Base-by-base conservation (phyloP, 2,329 filamentous ascomycete species). In the Pseudocercospora macadamiae region DNA sequence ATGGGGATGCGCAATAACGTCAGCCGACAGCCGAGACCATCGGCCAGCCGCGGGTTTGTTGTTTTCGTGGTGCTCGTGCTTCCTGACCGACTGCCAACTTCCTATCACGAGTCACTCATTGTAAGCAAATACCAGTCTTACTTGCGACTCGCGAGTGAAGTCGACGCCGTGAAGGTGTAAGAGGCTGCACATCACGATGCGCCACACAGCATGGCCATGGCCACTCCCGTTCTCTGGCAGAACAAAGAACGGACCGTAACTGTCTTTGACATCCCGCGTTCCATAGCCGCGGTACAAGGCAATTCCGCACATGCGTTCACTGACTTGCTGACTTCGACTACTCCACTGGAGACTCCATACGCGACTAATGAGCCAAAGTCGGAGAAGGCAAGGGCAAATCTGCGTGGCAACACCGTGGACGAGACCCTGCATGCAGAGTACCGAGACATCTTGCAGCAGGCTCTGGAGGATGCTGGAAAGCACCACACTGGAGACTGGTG, bases 251-350 rank as follows among this genome's bases (percentile, higher is more conserved):
- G 74, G 49, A 78, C 81, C 45, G 73, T 87, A 54, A 77, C 84
- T 19, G 71, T 91, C 23, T 72, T 92, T 52, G 89, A 93, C 68
- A 83, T 91, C 45, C 89, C 89, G 21, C 77, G 79, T 16, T 90
- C 89, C 1, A 83, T 92, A 36, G 86, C 89, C 64, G 79, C 84
- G 60, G 85, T 84, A 16, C 89, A 92, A 73, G 79, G 80, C 30
- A 75, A 76, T 10, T 70, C 75, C 5, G 74, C 73, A 26, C 66
- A 77, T 30, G 59, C 65, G 19, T 71, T 75, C 71, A 57, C 67
- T 68, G 62, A 80, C 78, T 57, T 74, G 72, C 67, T 78, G 68
- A 60, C 80, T 21, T 86, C 84, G 6, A 76, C 72, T 12, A 18
- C 64, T 7, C 77, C 84, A 1, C 62, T 79, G 2, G 60, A 76